Percentiles rank a stretch among this genome's conserved stretches.
Evolutionary conservation across 2,329 filamentous ascomycete species (phyloP).

Genomic region (Rugonectria rugulosa): DNA sequence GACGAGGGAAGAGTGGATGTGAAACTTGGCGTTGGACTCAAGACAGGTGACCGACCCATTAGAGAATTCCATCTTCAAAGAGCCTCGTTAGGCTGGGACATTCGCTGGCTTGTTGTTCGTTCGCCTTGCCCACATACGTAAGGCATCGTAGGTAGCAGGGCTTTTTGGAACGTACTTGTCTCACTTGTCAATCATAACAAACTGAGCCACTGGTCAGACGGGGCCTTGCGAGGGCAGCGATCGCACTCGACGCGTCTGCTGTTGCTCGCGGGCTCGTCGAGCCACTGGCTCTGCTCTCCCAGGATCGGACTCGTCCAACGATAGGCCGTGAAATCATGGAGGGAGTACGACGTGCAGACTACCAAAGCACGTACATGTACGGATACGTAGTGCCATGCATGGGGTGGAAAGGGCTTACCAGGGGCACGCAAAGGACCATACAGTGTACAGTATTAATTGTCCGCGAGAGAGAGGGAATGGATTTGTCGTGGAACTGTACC

Average conservation of each 20-base stretch:
- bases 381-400: background rate
- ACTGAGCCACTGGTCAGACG: slow-evolving; percentile 19
- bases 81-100: background rate
- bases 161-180: slow-evolving; percentile 24
- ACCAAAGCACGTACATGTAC: slow-evolving; percentile 1
- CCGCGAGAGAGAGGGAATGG: background rate
- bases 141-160: background rate
- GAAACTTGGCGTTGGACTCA: background rate
- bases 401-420: background rate
- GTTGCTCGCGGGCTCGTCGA: slow-evolving; percentile 20
- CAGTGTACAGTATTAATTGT: background rate
- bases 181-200: slow-evolving; percentile 38
- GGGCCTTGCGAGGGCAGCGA: slow-evolving; percentile 31
- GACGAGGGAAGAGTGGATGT: slow-evolving; percentile 1
- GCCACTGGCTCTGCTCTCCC: slow-evolving; percentile 19
- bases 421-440: slow-evolving; percentile 3
- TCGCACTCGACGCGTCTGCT: slow-evolving; percentile 26
- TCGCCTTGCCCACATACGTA: too few relatives aligned
- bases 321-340: background rate
- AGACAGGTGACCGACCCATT: background rate
- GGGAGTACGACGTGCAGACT: slow-evolving; percentile 17
- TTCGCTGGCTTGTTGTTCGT: slow-evolving; percentile 12
- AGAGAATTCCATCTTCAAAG: background rate
- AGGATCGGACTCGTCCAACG: slow-evolving; percentile 4
- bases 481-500: too few relatives aligned